Evolutionary conservation across 441 rosid genomes (phyloP).

Genomic region (Syzygium syzygioides): DNA sequence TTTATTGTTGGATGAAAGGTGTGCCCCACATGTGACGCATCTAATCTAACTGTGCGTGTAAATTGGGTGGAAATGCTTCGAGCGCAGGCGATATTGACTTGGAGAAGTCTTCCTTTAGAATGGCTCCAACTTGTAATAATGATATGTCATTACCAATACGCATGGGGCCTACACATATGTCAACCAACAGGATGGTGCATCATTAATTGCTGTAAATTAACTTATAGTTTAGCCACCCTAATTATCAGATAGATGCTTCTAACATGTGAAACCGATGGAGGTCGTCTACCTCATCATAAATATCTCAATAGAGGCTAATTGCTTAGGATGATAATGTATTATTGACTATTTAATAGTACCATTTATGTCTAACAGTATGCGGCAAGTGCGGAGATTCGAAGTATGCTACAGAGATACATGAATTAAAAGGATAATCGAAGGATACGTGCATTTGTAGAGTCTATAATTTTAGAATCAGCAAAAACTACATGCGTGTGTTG

Average conservation of each 20-base stretch:
- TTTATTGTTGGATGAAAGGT: not conserved
- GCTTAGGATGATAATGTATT: not conserved
- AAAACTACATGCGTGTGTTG: not conserved
- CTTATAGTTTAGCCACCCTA: not conserved
- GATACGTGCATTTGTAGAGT: not conserved
- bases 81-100: not conserved
- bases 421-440: not conserved
- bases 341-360: not conserved
- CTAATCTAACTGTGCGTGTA: not conserved
- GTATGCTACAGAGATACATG: not conserved
- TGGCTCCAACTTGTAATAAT: not conserved
- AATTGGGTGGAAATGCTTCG: not conserved
- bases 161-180: not conserved
- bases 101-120: not conserved
- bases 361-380: not conserved
- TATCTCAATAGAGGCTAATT: not conserved
- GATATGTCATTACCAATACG: not conserved
- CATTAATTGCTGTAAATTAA: not conserved
- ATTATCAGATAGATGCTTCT: not conserved
- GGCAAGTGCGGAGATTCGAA: not conserved
- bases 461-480: not conserved
- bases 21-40: not conserved
- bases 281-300: not conserved
- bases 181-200: not conserved
- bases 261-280: not conserved